Evolutionary conservation across 768 basidiomycete genomes (phyloP).

Genomic region (Boletus sp.): DNA sequence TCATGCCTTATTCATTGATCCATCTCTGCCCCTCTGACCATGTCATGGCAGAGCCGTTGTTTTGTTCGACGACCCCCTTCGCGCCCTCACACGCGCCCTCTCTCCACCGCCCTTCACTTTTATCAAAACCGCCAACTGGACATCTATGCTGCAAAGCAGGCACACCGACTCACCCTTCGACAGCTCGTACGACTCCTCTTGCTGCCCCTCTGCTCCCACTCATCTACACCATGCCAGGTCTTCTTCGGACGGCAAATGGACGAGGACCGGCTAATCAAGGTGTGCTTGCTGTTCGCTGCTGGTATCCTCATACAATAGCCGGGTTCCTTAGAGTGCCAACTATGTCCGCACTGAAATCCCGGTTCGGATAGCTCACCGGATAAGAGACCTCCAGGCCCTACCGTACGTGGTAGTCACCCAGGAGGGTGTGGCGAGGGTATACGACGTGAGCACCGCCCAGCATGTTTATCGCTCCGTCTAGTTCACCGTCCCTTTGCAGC

Average conservation of each 20-base stretch:
- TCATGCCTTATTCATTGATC: background rate
- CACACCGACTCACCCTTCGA: conserved; percentile 68
- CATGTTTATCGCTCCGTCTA: background rate
- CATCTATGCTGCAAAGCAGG: conserved; percentile 70
- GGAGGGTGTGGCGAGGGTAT: conserved; percentile 78
- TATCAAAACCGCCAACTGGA: conserved; percentile 84
- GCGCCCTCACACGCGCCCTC: conserved; percentile 13
- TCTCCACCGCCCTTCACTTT: conserved; percentile 55
- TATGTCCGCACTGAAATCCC: conserved; percentile 89
- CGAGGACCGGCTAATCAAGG: conserved; percentile 74
- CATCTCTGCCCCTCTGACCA: conserved; percentile 14
- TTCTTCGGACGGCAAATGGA: conserved; percentile 86
- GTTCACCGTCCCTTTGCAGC: conserved; percentile 36
- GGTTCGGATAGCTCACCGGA: conserved; percentile 80
- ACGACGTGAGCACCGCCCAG: conserved; percentile 56
- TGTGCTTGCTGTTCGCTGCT: conserved; percentile 21
- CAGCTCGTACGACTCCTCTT: conserved; percentile 57
- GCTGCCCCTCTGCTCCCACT: background rate
- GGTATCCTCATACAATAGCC: background rate
- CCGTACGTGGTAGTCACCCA: conserved; percentile 87
- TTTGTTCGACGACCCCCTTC: conserved; percentile 3
- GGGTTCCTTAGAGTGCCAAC: conserved; percentile 66
- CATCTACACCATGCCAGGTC: conserved; percentile 43
- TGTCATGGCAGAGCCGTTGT: conserved; percentile 24
- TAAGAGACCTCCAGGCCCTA: conserved; percentile 81